Evolutionary conservation across 805 yeast species (phyloP), one percentile per base, ranked within the genome.

Genomic region (Suhomyces xylopsoci): DNA sequence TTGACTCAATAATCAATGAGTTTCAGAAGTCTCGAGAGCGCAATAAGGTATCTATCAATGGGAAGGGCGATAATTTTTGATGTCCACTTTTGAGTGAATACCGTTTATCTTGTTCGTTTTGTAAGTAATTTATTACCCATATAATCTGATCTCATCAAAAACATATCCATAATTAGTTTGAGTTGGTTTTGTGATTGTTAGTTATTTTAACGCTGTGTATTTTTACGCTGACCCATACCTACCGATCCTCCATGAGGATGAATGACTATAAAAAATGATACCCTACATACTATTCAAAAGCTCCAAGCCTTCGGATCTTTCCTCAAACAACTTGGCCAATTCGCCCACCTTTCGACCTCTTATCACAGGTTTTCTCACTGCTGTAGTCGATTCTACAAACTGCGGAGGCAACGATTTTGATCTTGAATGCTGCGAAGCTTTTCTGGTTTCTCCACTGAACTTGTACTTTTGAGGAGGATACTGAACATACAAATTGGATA

Each of bases 291-390:
- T 60, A 45, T 56, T 62, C 38, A 71, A 57, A 22, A 75, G 58
- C 51, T 73, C 76, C 47, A 73, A 59, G 1, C 77, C 80, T 51
- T 73, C 68, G 3, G 71, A 63, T 57, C 86, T 70, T 61, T 85
- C 88, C 61, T 85, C 91, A 57, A 81, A 85, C 40, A 85, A 65
- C 53, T 77, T 79, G 1, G 90, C 87, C 53, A 85, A 69, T 60
- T 81, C 84, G 10, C 83, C 81, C 1, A 85, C 90, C 65, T 81
- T 82, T 49, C 80, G 73, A 10, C 83, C 84, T 15, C 84, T 63
- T 10, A 80, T 73, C 6, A 81, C 81, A 5, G 78, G 79, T 51
- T 66, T 67, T 46, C 65, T 67, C 6, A 45, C 48, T 12, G 47
- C 25, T 20, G 54, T 53, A 3, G 52, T 47, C 7, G 32, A 19